Evolutionary conservation across 495 filamentous ascomycete genomes (phyloP), one percentile per base, ranked within the genome.

Genomic region (Talaromyces stipitatus): DNA sequence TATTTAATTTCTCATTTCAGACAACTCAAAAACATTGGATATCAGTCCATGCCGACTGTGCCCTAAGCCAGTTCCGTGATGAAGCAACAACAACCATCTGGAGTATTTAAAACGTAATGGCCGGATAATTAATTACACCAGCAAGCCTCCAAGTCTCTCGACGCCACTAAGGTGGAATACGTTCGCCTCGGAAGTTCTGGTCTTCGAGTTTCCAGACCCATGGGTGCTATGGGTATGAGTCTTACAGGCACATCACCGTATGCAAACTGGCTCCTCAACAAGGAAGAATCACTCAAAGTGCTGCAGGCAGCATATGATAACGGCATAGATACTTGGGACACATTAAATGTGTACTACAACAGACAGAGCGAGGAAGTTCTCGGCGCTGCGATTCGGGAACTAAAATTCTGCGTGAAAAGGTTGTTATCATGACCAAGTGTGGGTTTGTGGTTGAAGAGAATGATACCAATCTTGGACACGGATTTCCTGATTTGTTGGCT

Each of bases 391-490:
- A 66, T 91, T 28, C 79, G 78, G 62, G 69, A 82, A 61, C 89
- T 85, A 70, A 76, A n/a, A 90, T 92, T 60, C 88, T 87, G 2
- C 82, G 89, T 12, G 71, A 80, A 41, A 84, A 80, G 60, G 72
- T 92, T 27, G 79, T 90, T 28, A 83, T 91, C 63, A 75, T 91
- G 64, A 85, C 80, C 24, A 91, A 92, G 72, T 83, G 83, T 62
- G 83, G 74, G 69, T 84, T 83, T 56, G 69, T 69, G 7, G 78
- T 81, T 38, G 82, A 86, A 5, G 64, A 68, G 48, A 63, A 71
- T 26, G 50, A 62, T 14, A 32, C 27, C 36, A 20, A 36, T 22
- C 5, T 56, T 14, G 56, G 33, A 9, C 16, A 55, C 10, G 38
- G 54, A 27, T 64, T 59, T 54, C 58, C 47, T 7, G 48, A 63